These are phyloP conservation scores for Penicillium waksmanii DNA, from an alignment of 495 filamentous ascomycete genomes.

Conservation along the genomic window DNA sequence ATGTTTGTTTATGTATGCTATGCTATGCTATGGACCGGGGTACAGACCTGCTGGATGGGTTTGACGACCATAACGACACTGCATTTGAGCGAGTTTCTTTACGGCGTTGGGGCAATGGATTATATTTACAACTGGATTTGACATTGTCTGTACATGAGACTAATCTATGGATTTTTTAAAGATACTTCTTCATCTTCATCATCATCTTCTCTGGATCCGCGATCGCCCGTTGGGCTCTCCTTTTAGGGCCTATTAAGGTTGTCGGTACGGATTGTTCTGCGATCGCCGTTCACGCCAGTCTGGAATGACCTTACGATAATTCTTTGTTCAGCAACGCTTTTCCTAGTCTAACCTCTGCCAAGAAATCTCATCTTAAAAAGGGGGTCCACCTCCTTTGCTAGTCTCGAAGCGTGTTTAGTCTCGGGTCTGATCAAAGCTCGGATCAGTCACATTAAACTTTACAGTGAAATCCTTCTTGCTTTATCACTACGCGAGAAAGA, in stretches of 20 bases:
- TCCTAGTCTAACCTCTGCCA: not conserved
- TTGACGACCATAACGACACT: not conserved
- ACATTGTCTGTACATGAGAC: not conserved
- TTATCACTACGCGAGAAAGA: not conserved
- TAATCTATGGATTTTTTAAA: not conserved
- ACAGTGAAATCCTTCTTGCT: not conserved
- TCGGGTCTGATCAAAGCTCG: not conserved
- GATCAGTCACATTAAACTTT: not conserved
- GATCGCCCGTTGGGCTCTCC: not conserved
- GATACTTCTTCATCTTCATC: not conserved
- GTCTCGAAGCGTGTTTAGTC: not conserved
- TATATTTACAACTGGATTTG: not conserved
- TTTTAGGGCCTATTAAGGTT: not conserved
- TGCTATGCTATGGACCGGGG: not conserved
- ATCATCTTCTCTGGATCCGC: not conserved
- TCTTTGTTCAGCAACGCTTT: not conserved
- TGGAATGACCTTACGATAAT: not conserved
- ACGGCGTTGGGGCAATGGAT: not conserved
- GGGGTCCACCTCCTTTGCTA: not conserved
- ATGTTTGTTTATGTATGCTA: not conserved
- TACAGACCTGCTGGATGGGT: too few species aligned
- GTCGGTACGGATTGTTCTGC: too few species aligned
- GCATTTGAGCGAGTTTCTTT: not conserved
- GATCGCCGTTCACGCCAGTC: not conserved
- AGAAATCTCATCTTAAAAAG: conserved; percentile 2